Evolutionary conservation across 208 protist species (phyloP), one percentile per base, ranked within the genome.

Genomic region (Trypanosoma brucei): DNA sequence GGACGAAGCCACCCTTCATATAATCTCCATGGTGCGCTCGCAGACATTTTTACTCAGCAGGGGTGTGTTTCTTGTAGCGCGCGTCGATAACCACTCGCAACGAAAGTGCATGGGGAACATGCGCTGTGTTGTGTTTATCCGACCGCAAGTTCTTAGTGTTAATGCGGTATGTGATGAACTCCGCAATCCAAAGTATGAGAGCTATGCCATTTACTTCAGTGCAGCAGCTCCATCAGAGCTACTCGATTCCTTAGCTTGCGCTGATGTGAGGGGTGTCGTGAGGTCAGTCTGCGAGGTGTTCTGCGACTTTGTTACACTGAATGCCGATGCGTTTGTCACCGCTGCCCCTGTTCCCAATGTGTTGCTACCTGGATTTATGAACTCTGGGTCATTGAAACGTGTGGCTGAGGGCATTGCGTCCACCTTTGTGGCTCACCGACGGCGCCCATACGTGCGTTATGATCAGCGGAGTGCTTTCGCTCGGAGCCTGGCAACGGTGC

Each of bases 1-100:
- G 14, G 97, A 99, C 71, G 81, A 93, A 36, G 78, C 78, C 34
- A 98, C 95, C 58, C 83, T 95, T 39, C 81, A 78, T 53, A 97
- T 98, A 44, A 85, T 99, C 13, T 91, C 85, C 33, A 93, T 98
- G 75, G 88, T 96, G 34, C 96, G 87, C 69, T 94, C 95, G 4
- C 93, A 98, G 75, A 95, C 93, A 1, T 78, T 94, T 49, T 86
- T 99, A 5, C 80, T 99, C 36, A 84, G 98, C 58, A 91, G 97
- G 59, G 90, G 97, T 51, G 96, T 99, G 1, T 99, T 98, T 64
- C 78, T 99, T 30, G 89, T 99, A 45, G 96, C 98, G 65, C 68
- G 79, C 0, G 60, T 99, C 30, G 71, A 63, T 60, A 72, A 92
- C 34, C 76, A 65, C 11, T 57, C 62, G 1, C 81, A 86, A 51